These are phyloP conservation scores for Lasiosphaeria ovina DNA, from an alignment of 495 filamentous ascomycete species.

Conservation along the genomic window DNA sequence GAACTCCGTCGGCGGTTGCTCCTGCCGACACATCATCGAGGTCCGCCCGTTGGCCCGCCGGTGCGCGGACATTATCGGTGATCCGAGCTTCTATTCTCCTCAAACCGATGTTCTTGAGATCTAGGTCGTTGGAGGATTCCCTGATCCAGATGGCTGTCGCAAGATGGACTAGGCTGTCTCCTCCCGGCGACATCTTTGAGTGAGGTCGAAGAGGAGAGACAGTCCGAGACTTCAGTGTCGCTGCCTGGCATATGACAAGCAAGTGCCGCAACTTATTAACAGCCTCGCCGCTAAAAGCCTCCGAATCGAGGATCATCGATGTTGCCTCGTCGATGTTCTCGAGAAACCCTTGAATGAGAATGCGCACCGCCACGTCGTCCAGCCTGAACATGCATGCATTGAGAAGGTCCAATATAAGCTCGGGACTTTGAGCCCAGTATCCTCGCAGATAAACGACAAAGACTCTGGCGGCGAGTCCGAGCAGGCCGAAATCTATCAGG, in stretches of 20 bases:
- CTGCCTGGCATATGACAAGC: slow-evolving; percentile 13
- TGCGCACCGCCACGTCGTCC: slow-evolving; percentile 27
- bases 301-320: slow-evolving; percentile 15
- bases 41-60: too few relatives aligned
- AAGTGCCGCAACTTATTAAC: slow-evolving; percentile 15
- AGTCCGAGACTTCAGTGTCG: background rate
- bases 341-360: slow-evolving; percentile 24
- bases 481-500: slow-evolving; percentile 35
- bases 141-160: slow-evolving; percentile 19
- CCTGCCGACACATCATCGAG: too few relatives aligned
- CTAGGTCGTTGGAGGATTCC: slow-evolving; percentile 3
- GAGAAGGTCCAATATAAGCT: slow-evolving; percentile 35
- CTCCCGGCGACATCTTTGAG: background rate
- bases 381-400: slow-evolving; percentile 27
- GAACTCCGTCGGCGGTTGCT: too few relatives aligned
- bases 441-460: slow-evolving; percentile 35
- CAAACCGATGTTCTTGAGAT: background rate
- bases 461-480: slow-evolving; percentile 34
- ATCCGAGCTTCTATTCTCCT: too few relatives aligned
- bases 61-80: too few relatives aligned
- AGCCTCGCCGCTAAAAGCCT: background rate
- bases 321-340: slow-evolving; percentile 23
- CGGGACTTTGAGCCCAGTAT: slow-evolving; percentile 18
- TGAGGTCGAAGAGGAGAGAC: slow-evolving; percentile 1
- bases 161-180: slow-evolving; percentile 4